Conservation (phyloP, 768 basidiomycete genomes). For the Amanita exitialis region DNA sequence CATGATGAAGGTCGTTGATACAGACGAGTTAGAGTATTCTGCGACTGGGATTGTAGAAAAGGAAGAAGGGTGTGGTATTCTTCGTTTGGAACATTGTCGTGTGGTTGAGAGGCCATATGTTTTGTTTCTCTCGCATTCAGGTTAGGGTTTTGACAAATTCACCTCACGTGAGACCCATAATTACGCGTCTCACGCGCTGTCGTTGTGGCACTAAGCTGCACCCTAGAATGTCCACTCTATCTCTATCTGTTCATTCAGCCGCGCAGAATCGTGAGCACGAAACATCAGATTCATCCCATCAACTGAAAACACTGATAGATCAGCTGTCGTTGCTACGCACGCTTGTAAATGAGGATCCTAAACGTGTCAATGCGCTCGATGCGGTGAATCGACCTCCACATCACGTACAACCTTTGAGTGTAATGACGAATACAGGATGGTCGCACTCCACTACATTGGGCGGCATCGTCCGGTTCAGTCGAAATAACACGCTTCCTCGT, state of each 20-base stretch:
- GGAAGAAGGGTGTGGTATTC: constrained; percentile 59
- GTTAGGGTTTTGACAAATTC: constrained; percentile 3
- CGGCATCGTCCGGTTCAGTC: constrained; percentile 61
- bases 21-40: constrained; percentile 65
- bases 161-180: constrained; percentile 10
- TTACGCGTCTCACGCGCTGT: background rate
- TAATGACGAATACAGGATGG: constrained; percentile 42
- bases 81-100: constrained; percentile 18
- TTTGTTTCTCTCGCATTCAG: background rate
- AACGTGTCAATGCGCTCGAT: constrained; percentile 52
- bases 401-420: constrained; percentile 2
- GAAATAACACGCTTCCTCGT: constrained; percentile 62
- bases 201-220: background rate
- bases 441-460: constrained; percentile 81
- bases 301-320: constrained; percentile 27
- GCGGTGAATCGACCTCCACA: constrained; percentile 28
- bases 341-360: constrained; percentile 52
- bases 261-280: constrained; percentile 49
- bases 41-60: constrained; percentile 75
- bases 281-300: constrained; percentile 1
- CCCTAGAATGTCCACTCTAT: constrained; percentile 30
- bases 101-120: constrained; percentile 19
- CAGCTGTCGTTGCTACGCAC: constrained; percentile 64
- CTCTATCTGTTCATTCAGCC: constrained; percentile 49
- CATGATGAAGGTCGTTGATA: constrained; percentile 85